These are phyloP conservation scores for Nevesoporus exiguus DNA, from an alignment of 768 basidiomycete species.

Conservation along the genomic window DNA sequence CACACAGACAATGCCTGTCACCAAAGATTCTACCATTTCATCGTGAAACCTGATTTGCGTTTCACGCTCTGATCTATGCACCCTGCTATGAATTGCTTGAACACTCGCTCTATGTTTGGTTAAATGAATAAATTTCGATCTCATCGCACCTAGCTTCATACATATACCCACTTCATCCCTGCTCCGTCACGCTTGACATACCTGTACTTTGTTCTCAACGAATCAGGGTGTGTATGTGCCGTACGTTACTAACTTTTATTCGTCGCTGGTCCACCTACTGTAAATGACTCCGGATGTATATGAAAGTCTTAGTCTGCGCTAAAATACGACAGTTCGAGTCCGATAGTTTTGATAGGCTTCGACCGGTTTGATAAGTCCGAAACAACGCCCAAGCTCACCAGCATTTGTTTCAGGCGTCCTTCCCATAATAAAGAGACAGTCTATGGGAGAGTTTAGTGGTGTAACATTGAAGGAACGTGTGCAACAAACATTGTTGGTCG, in stretches of 20 bases:
- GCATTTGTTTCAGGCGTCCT: constrained; percentile 83
- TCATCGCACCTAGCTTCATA: constrained; percentile 14
- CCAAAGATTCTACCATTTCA: constrained; percentile 28
- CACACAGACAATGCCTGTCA: constrained; percentile 22
- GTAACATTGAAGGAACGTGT: neutral
- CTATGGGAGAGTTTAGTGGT: constrained; percentile 37
- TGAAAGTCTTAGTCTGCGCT: constrained; percentile 46
- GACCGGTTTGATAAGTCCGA: constrained; percentile 83
- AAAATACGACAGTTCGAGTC: constrained; percentile 93
- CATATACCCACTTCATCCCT: constrained; percentile 24
- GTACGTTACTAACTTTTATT: constrained; percentile 21
- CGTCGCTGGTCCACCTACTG: neutral
- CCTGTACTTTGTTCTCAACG: constrained; percentile 19
- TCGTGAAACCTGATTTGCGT: constrained; percentile 12
- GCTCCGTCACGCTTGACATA: constrained; percentile 14
- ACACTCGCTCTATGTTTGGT: constrained; percentile 15
- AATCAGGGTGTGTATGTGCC: constrained; percentile 19
- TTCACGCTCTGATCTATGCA: constrained; percentile 10
- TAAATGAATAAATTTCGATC: constrained; percentile 17
- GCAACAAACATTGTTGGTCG: constrained; percentile 77
- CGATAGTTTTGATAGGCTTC: constrained; percentile 85
- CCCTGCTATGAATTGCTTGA: constrained; percentile 10
- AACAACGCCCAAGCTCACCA: constrained; percentile 88
- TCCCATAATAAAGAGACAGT: constrained; percentile 93
- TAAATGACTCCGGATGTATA: neutral